phyloP scores from a whole-genome alignment of 257 asterid genomes.

The Solanum tarijense region DNA sequence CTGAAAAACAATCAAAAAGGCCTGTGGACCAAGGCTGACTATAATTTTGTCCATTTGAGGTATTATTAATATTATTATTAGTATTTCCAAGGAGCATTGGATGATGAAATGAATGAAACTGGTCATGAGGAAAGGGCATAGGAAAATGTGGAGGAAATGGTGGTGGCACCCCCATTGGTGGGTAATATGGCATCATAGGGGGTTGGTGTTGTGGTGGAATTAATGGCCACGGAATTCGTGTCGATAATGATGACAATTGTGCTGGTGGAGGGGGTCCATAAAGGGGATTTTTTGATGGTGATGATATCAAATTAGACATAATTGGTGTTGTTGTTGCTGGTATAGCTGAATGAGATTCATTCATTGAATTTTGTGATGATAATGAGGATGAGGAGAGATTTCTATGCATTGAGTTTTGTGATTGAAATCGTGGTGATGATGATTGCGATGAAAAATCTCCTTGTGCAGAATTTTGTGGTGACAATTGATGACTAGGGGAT shows the following conservation, averaged over 20 bases:
- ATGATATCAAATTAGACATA: background rate
- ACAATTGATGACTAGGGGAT: background rate
- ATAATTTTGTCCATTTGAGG: background rate
- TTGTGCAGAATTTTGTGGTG: background rate
- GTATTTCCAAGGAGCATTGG: background rate
- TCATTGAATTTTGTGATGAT: background rate
- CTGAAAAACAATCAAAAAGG: constrained; percentile 8
- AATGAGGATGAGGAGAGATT: background rate
- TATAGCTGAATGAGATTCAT: background rate
- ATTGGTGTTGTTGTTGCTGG: background rate
- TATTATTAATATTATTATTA: background rate
- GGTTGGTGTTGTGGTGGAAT: background rate
- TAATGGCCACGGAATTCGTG: background rate
- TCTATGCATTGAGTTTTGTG: background rate
- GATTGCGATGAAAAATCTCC: background rate
- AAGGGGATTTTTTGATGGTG: background rate
- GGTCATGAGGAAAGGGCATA: background rate
- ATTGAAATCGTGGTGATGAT: background rate
- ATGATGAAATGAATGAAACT: background rate
- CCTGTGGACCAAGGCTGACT: constrained; percentile 7
- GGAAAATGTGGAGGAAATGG: background rate
- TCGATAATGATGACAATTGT: background rate
- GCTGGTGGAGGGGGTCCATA: background rate
- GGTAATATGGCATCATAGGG: background rate
- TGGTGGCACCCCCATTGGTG: background rate